phyloP scores from a whole-genome alignment of 139 green algal genomes.

The Volvox africanus region DNA sequence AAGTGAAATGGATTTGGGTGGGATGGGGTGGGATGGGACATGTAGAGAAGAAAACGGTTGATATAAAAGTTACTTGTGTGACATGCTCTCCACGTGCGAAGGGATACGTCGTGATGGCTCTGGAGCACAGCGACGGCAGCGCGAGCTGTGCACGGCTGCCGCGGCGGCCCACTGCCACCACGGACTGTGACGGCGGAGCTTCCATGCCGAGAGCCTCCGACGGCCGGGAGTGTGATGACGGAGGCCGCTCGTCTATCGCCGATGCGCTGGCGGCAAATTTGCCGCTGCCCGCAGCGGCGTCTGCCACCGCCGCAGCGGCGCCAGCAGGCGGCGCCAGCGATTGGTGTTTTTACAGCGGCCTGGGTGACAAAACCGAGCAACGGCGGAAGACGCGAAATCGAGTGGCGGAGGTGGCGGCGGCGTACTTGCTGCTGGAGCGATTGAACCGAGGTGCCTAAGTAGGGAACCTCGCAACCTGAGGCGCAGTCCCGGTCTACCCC shows the following conservation, averaged over 20 bases:
- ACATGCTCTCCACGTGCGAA: not conserved
- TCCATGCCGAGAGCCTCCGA: too few species aligned
- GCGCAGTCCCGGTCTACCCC: too few species aligned
- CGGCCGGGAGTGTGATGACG: too few species aligned
- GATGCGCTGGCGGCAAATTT: not conserved
- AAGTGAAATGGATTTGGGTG: too few species aligned
- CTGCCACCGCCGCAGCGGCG: too few species aligned
- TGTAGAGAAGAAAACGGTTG: too few species aligned
- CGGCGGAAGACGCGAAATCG: conserved; percentile 26
- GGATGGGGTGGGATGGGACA: too few species aligned
- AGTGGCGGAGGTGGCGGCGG: conserved; percentile 37
- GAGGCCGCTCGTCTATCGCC: too few species aligned
- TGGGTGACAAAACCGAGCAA: conserved; percentile 20
- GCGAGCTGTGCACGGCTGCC: conserved; percentile 58
- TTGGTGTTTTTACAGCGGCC: conserved; percentile 1
- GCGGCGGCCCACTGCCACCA: not conserved
- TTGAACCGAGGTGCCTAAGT: conserved; percentile 24
- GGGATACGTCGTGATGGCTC: conserved; percentile 75
- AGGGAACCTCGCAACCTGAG: too few species aligned
- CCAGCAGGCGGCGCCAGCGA: not conserved
- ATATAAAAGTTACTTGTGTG: too few species aligned
- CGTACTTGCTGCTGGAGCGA: not conserved
- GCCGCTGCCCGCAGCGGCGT: not conserved
- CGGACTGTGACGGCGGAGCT: not conserved
- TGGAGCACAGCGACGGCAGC: conserved; percentile 80